Base-by-base conservation (phyloP, 1,284 basidiomycete species). In the Sparassis latifolia region DNA sequence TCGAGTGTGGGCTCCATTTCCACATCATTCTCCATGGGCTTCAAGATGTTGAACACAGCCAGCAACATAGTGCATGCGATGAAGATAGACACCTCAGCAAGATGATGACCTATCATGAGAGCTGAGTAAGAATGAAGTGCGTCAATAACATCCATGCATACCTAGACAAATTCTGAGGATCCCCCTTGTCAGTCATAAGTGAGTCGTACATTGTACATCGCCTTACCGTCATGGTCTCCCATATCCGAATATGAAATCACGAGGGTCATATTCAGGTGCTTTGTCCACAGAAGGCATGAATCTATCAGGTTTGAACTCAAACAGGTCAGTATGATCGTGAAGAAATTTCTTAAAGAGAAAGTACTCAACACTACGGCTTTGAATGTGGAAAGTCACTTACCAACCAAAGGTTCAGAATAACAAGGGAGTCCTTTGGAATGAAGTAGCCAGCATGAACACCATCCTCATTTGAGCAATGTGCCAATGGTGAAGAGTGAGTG, bases 61-160 rank as follows among this genome's bases (percentile, higher is more conserved):
- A 70, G 59, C 10, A 57, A 48, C 55, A 59, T 62, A 5, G 62
- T 57, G 41, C 60, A 62, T 3, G 58, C 54, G n/a, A 64, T 57
- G 51, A 62, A 69, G 3, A 67, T 51, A 4, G 65, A 64, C n/a
- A 64, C 62, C 37, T 69, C 66, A 4, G 66, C 66, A 33, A 70
- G 10, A 54, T 9, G 46, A 53, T 41, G 52, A 47, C 10, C 49
- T 48, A 52, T 37, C 6, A 37, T 37, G 35, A 7, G 35, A 37
- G 35, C 20, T 20, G 35, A 37, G 12, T 7, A 37, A 37, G 35
- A 37, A 7, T 37, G n/a, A 10, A 37, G 31, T 10, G 10, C 20
- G 31, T 29, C 27, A 44, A 6, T 33, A 38, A 54, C 20, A 9
- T 20, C 4, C n/a, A 33, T 33, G n/a, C 33, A n/a, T 47, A 45